These are phyloP conservation scores for Leccinellum albellum DNA, from an alignment of 768 basidiomycete species.

Conservation along the genomic window DNA sequence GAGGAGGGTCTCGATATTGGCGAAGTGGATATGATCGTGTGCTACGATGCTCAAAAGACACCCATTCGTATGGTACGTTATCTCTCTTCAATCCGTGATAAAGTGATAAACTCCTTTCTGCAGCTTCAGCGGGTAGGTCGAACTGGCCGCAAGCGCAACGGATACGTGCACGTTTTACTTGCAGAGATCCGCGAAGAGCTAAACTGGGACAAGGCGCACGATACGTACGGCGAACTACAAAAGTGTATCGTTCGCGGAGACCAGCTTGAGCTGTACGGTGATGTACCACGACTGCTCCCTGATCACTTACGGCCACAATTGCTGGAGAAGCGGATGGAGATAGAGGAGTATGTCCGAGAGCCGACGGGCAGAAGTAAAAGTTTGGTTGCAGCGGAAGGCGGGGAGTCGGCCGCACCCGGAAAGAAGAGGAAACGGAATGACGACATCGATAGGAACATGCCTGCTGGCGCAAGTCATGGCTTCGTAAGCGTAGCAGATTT, in stretches of 20 bases:
- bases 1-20: conserved; percentile 99
- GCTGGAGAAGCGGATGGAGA: conserved; percentile 79
- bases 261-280: conserved; percentile 87
- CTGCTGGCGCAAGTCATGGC: conserved; percentile 62
- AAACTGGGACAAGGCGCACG: conserved; percentile 86
- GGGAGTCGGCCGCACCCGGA: conserved; percentile 29
- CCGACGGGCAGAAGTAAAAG: conserved; percentile 36
- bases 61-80: conserved; percentile 87
- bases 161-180: conserved; percentile 86
- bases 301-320: conserved; percentile 70
- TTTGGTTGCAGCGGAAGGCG: conserved; percentile 21
- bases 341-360: conserved; percentile 65
- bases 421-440: conserved; percentile 72
- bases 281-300: conserved; percentile 84
- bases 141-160: conserved; percentile 89
- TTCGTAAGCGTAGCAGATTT: conserved; percentile 71
- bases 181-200: conserved; percentile 87
- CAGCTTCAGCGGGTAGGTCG: conserved; percentile 95
- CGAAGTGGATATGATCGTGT: conserved; percentile 92
- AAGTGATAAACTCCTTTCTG: conserved; percentile 1
- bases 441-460: conserved; percentile 66
- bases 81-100: background rate
- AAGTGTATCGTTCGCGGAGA: conserved; percentile 81
- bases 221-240: conserved; percentile 84
- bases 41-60: conserved; percentile 95